Conservation (phyloP, 192 early-diverging fungal species). For the Coemansia sp. region DNA sequence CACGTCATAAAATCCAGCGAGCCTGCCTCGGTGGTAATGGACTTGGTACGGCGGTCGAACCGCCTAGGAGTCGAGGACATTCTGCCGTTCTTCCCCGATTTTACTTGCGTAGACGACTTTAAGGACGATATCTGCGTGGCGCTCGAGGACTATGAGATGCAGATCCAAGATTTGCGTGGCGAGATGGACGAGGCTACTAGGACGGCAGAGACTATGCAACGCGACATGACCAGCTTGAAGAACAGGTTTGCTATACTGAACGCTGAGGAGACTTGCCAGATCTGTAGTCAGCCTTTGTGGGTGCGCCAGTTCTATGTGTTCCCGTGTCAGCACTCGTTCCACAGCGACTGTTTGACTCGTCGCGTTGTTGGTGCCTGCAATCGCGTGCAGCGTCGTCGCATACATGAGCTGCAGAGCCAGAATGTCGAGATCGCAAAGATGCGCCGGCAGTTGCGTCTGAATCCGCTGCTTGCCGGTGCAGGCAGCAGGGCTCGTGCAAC, state of each 20-base stretch:
- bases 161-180: conserved; percentile 82
- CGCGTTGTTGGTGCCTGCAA: conserved; percentile 58
- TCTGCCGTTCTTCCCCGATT: conserved; percentile 95
- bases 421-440: conserved; percentile 38
- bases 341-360: conserved; percentile 86
- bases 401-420: conserved; percentile 52
- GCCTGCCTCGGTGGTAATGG: conserved; percentile 88
- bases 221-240: conserved; percentile 85
- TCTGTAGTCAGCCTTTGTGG: conserved; percentile 78
- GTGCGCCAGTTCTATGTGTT: conserved; percentile 92
- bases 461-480: conserved; percentile 20
- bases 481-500: neutral
- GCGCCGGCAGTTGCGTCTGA: conserved; percentile 39
- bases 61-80: conserved; percentile 91
- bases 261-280: conserved; percentile 70
- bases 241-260: conserved; percentile 63
- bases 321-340: conserved; percentile 94
- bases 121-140: conserved; percentile 93
- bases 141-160: conserved; percentile 88
- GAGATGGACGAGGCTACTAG: conserved; percentile 97
- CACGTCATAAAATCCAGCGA: conserved; percentile 84
- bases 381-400: conserved; percentile 50
- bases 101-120: conserved; percentile 96
- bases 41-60: conserved; percentile 77
- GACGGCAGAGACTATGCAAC: conserved; percentile 88